These are phyloP conservation scores for Trypanosoma boissoni DNA, from an alignment of 208 protist genomes.

Conservation along the genomic window DNA sequence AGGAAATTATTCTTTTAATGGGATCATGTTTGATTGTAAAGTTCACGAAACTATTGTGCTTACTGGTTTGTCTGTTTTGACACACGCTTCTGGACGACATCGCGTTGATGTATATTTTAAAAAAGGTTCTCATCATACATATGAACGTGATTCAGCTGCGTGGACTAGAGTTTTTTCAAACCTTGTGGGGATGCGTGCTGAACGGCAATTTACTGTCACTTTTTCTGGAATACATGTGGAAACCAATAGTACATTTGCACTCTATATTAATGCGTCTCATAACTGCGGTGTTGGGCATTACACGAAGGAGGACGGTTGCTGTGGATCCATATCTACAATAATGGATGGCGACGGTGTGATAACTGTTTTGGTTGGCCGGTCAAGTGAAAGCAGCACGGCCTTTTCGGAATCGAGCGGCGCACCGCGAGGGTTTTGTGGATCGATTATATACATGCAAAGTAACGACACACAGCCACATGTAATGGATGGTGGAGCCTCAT, in stretches of 20 bases:
- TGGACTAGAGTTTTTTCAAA: constrained; percentile 79
- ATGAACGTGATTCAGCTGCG: constrained; percentile 50
- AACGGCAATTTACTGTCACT: constrained; percentile 57
- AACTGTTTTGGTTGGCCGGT: constrained; percentile 71
- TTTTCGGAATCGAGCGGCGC: constrained; percentile 66
- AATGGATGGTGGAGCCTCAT: constrained; percentile 39
- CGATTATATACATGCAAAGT: constrained; percentile 78
- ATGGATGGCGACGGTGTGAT: constrained; percentile 82
- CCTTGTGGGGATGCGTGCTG: constrained; percentile 68
- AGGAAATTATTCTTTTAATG: constrained; percentile 79
- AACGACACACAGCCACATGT: constrained; percentile 50
- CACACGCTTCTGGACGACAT: constrained; percentile 65
- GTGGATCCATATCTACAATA: constrained; percentile 61
- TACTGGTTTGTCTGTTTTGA: constrained; percentile 65
- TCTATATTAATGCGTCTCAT: constrained; percentile 89
- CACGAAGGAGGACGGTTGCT: constrained; percentile 75
- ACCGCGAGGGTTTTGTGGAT: constrained; percentile 80
- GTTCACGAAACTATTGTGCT: constrained; percentile 69
- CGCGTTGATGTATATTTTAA: constrained; percentile 85
- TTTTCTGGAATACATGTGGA: constrained; percentile 61
- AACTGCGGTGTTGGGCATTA: constrained; percentile 89
- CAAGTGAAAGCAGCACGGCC: constrained; percentile 66
- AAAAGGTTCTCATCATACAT: constrained; percentile 58
- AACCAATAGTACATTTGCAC: constrained; percentile 60
- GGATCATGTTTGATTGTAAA: constrained; percentile 89